These are phyloP conservation scores for Rhamnella rubrinervis DNA, from an alignment of 331 rosid genomes.

Conservation along the genomic window DNA sequence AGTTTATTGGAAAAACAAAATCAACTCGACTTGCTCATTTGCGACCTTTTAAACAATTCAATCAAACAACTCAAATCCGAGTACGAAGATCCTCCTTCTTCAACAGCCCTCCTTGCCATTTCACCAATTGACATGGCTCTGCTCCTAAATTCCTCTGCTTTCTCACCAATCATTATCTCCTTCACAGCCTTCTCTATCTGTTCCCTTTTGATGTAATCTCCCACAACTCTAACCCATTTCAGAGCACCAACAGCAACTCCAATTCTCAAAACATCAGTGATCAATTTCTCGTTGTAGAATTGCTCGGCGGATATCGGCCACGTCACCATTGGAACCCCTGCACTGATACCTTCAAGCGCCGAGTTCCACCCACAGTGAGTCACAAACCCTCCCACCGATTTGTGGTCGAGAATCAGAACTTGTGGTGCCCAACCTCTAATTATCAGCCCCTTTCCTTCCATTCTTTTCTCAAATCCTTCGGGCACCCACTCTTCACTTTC, in stretches of 20 bases:
- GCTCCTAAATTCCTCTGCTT: no score
- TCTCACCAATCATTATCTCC: no score
- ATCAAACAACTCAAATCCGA: no score
- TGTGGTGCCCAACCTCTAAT: slow-evolving; percentile 8
- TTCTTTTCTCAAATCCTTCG: no score
- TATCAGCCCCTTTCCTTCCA: not conserved
- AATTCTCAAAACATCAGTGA: not conserved
- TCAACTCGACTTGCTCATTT: no score
- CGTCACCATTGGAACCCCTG: slow-evolving; percentile 2
- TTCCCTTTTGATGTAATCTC: not conserved
- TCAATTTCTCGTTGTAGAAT: slow-evolving; percentile 2
- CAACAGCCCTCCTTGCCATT: no score
- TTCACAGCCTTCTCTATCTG: no score
- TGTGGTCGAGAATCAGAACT: not conserved
- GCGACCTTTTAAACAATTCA: no score
- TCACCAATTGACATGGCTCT: no score
- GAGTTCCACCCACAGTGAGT: slow-evolving; percentile 9
- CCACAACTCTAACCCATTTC: not conserved
- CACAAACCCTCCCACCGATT: not conserved
- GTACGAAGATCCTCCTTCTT: no score
- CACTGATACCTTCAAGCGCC: not conserved
- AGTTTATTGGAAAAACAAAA: no score
- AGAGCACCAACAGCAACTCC: not conserved
- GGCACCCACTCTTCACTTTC: no score
- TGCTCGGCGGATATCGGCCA: not conserved